Base-by-base conservation (phyloP, 2,329 filamentous ascomycete genomes). In the Xylariales sp. region DNA sequence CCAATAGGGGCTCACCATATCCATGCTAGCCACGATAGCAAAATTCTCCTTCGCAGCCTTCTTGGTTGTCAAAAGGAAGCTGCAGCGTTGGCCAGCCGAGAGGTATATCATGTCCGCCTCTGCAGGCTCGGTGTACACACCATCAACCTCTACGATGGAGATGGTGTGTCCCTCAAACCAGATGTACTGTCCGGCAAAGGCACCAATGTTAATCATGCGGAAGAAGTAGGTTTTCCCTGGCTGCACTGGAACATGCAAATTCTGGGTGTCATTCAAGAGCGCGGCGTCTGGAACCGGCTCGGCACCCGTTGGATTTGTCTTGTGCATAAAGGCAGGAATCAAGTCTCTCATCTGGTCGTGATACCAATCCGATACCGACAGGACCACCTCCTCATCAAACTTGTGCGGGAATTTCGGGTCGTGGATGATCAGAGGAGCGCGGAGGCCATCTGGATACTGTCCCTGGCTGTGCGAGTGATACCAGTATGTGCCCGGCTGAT, bases 401-500 rank as follows among this genome's bases (percentile, higher is more conserved):
- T 73, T 53, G 29, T 64, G 83, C 0, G 80, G 81, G n/a, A 67
- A 65, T 0, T 74, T 55, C 2, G 71, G 72, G 51, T 87, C 82
- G 34, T 85, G 75, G 15, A 86, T 66, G 38, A 86, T 74, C 21
- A 86, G 59, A 1, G 81, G 71, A 0, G 72, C 81, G 16, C 82
- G 70, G 5, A 85, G 65, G 11, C 83, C 83, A 54, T 88, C 83
- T 2, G 83, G 81, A 45, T 86, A 87, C 54, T 85, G 82, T 17
- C 73, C 78, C 44, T 70, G 68, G 16, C 72, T 70, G 53, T 88
- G 83, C 4, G 79, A 83, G 55, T 88, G 83, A 48, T 89, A 90
- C 85, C 85, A 89, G 59, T 86, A 89, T 1, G 83, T 86, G 20
- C 85, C 85, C 0, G 81, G 72, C 63, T 87, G 83, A 33, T 78